Evolutionary conservation across 2,329 filamentous ascomycete genomes (phyloP).

Genomic region (Ampelomyces quisqualis): DNA sequence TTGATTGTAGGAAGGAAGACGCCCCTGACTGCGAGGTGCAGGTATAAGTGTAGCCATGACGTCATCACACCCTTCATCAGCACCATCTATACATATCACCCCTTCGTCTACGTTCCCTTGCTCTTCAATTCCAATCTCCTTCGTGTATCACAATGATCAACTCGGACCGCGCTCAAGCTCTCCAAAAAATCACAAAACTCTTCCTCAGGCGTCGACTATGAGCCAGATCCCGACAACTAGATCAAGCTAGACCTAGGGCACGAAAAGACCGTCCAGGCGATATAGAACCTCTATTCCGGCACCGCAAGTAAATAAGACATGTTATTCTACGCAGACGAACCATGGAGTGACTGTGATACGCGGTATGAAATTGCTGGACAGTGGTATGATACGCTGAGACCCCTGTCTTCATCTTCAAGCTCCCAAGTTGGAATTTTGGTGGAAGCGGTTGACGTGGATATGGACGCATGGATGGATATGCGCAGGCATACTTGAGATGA

Average conservation of each 20-base stretch:
- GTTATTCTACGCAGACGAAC: slow-evolving; percentile 51
- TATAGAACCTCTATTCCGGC: slow-evolving; percentile 50
- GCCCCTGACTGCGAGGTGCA: too few species aligned
- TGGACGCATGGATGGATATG: background rate
- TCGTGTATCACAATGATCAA: too few species aligned
- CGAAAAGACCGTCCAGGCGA: slow-evolving; percentile 47
- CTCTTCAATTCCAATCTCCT: too few species aligned
- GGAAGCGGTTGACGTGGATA: too few species aligned
- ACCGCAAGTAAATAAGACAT: slow-evolving; percentile 53
- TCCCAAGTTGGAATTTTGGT: too few species aligned
- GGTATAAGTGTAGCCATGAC: too few species aligned
- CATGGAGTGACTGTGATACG: slow-evolving; percentile 53
- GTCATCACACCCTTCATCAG: too few species aligned
- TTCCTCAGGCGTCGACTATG: slow-evolving; percentile 34
- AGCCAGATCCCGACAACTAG: slow-evolving; percentile 27
- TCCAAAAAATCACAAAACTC: slow-evolving; percentile 31
- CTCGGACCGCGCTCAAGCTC: too few species aligned
- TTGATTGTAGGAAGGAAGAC: too few species aligned
- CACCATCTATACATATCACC: too few species aligned
- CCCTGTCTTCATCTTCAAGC: background rate
- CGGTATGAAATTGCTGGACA: slow-evolving; percentile 55
- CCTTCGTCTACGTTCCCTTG: too few species aligned
- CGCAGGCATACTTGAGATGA: slow-evolving; percentile 47
- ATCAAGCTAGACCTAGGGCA: slow-evolving; percentile 23
- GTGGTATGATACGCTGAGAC: slow-evolving; percentile 47